Percentiles rank a stretch among this genome's conserved stretches.
Conservation (phyloP, 139 green algal genomes). For the Picochlorum sp. region DNA sequence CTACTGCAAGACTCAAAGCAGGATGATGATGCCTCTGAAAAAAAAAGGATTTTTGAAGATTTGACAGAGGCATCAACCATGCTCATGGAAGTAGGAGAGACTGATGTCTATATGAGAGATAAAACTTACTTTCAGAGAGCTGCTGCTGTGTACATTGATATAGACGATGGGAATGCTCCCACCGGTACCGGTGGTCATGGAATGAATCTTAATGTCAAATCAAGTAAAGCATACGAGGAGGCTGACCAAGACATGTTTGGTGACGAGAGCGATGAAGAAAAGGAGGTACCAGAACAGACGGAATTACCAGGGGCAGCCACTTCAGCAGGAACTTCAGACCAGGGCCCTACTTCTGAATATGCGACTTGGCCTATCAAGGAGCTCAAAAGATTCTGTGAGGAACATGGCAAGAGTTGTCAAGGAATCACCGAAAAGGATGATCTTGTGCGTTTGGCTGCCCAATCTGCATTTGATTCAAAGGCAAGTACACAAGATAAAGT, state of each 20-base stretch:
- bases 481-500: background rate
- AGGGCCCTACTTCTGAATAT: conserved; percentile 38
- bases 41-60: conserved; percentile 28
- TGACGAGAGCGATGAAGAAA: conserved; percentile 13
- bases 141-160: conserved; percentile 33
- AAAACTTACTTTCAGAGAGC: conserved; percentile 28
- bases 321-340: background rate
- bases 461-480: background rate
- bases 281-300: background rate
- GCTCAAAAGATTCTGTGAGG: conserved; percentile 46
- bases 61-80: conserved; percentile 35
- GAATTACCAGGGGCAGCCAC: background rate
- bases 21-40: background rate
- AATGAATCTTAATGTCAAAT: background rate
- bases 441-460: conserved; percentile 35
- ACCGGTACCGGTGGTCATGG: conserved; percentile 7
- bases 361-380: conserved; percentile 61
- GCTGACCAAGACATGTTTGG: conserved; percentile 58
- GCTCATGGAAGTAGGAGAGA: conserved; percentile 42
- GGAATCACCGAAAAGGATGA: conserved; percentile 58
- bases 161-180: conserved; percentile 2
- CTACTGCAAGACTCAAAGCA: conserved; percentile 11
- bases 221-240: conserved; percentile 15
- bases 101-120: conserved; percentile 36
- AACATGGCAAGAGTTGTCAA: conserved; percentile 29